phyloP scores from a whole-genome alignment of 345 rosid genomes.

The Alliaria petiolata region DNA sequence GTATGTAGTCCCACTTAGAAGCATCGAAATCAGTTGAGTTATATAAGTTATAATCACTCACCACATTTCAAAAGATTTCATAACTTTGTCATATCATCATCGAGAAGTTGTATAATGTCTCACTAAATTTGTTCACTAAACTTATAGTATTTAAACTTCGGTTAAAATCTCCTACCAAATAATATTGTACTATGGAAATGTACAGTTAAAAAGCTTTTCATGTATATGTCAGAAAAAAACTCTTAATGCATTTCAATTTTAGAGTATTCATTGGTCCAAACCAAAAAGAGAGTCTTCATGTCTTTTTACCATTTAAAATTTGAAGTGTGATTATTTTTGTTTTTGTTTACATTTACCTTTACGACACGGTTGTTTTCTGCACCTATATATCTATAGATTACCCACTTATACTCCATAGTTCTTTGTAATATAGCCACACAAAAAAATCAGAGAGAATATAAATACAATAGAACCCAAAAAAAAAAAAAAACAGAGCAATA shows the following conservation, averaged over 20 bases:
- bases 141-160: neutral
- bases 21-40: no score
- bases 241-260: neutral
- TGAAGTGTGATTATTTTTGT: neutral
- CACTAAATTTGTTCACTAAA: neutral
- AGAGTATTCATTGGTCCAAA: neutral
- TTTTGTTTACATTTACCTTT: conserved; percentile 10
- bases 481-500: conserved; percentile 9
- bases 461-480: neutral
- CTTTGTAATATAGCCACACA: neutral
- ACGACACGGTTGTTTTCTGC: conserved; percentile 1
- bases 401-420: neutral
- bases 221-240: neutral
- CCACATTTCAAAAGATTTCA: neutral
- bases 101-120: neutral
- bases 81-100: neutral
- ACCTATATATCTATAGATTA: conserved; percentile 19
- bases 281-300: neutral
- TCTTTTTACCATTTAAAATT: neutral
- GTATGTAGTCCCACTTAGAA: no score
- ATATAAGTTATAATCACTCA: no score
- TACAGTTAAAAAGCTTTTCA: neutral
- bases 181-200: neutral
- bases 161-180: neutral
- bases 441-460: neutral